Percentiles rank a stretch among this genome's conserved stretches.
Conservation (phyloP, 2,329 filamentous ascomycete species). For the Apiospora marii region DNA sequence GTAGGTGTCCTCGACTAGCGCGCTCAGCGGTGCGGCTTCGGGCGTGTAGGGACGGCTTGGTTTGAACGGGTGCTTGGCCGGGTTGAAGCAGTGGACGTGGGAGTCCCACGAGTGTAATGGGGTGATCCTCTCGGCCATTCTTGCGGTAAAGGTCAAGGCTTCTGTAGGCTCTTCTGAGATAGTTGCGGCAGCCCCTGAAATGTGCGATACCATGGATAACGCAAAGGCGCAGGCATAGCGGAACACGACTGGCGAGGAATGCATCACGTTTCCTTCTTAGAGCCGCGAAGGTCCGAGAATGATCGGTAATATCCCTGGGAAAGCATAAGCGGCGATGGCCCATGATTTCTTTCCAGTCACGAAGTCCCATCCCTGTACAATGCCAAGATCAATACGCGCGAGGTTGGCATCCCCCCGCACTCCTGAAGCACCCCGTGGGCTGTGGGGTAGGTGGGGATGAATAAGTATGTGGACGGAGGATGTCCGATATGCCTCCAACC, state of each 20-base stretch:
- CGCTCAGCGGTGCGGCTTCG: slow-evolving; percentile 1
- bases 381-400: neutral
- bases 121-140: neutral
- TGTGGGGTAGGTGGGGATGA: neutral
- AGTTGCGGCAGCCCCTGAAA: neutral
- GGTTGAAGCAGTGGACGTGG: slow-evolving; percentile 20
- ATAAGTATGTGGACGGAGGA: neutral
- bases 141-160: too few relatives aligned
- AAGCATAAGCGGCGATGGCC: neutral
- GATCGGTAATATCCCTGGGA: neutral
- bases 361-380: neutral
- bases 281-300: neutral
- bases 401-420: neutral
- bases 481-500: neutral
- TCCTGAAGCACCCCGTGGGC: neutral
- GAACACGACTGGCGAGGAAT: neutral
- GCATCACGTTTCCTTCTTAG: neutral
- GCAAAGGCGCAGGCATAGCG: neutral
- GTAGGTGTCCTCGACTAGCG: neutral
- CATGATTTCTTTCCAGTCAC: neutral
- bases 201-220: neutral
- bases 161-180: neutral
- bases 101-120: slow-evolving; percentile 5
- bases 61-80: slow-evolving; percentile 16
- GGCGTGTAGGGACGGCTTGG: slow-evolving; percentile 11